phyloP scores from a whole-genome alignment of 768 basidiomycete genomes.

The Grammothele lineata region DNA sequence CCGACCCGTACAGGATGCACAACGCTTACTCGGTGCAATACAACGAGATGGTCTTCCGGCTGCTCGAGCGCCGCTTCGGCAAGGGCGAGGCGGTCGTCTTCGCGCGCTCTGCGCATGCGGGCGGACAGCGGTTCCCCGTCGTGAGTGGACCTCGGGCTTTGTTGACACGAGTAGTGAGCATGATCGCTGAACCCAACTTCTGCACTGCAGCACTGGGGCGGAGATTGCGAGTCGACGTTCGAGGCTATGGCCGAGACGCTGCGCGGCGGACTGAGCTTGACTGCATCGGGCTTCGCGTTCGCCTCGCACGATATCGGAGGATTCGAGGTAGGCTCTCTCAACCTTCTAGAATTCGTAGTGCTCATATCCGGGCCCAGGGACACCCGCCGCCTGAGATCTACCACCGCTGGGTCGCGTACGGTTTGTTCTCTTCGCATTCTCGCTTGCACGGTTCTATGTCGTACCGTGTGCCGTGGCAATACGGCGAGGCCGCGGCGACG shows the following conservation, averaged over 20 bases:
- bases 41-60: constrained; percentile 64
- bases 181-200: no score
- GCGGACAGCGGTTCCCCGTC: constrained; percentile 56
- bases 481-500: constrained; percentile 64
- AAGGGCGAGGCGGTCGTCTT: constrained; percentile 66
- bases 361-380: constrained; percentile 35
- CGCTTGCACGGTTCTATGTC: constrained; percentile 70
- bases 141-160: constrained; percentile 15
- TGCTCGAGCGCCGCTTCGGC: constrained; percentile 56
- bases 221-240: constrained; percentile 73
- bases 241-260: constrained; percentile 77
- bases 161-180: no score
- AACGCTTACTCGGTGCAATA: constrained; percentile 68
- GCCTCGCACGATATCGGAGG: constrained; percentile 77
- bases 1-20: constrained; percentile 66
- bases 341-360: background rate
- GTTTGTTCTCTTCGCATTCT: constrained; percentile 72
- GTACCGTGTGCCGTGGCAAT: constrained; percentile 76
- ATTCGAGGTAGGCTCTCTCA: constrained; percentile 47
- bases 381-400: constrained; percentile 66
- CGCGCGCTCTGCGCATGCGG: constrained; percentile 62
- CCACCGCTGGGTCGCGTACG: constrained; percentile 75
- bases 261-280: constrained; percentile 62
- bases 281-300: constrained; percentile 65
- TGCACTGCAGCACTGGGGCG: constrained; percentile 68